Base-by-base conservation (phyloP, 164 flowering plant species). In the Aristolochia contorta region DNA sequence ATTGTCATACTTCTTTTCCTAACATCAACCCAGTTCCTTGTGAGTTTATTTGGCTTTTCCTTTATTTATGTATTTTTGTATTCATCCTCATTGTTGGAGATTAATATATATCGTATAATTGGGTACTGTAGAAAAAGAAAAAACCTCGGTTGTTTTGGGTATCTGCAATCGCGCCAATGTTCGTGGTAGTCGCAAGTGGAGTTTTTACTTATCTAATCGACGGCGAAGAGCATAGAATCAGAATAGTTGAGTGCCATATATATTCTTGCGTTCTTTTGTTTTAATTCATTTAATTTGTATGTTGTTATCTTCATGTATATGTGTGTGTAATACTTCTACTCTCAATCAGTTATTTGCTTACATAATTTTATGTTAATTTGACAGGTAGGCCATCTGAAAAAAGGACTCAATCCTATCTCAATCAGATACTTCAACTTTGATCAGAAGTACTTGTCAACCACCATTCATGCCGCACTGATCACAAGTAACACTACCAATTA, bases 121-220 rank as follows among this genome's bases (percentile, higher is more conserved):
- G 16, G 21, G 32, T 65, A 70, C 86, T n/a, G n/a, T n/a, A 90
- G 97, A 84, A 66, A 21, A 72, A 72, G 56, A 86, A 62, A 68
- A 86, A 63, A 0, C 89, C 89, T 45, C 76, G 70, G 51, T 69
- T 87, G 23, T 86, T 84, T 63, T 86, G 86, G 87, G 82, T 93
- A n/a, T 79, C 96, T 21, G 96, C 98, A 9, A 67, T 87, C 18
- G 78, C 85, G 62, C 97, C 98, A 18, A 67, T 87, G 69, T 69
- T 78, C 51, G 48, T 47, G 0, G 96, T 93, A 4, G 47, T 86
- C 2, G 27, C 74, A 18, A 96, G 94, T 20, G 67, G 87, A 25
- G 18, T 81, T n/a, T 65, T 83, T 27, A 85, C 84, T n/a, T 93
- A 77, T 63, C 67, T 86, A 9, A 65, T 67, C 20, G 72, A 81